A percentile compares a stretch with the other conserved stretches of the same genome.
phyloP scores from a whole-genome alignment of 352 stramenopile species.

The Phytophthora palmivora region DNA sequence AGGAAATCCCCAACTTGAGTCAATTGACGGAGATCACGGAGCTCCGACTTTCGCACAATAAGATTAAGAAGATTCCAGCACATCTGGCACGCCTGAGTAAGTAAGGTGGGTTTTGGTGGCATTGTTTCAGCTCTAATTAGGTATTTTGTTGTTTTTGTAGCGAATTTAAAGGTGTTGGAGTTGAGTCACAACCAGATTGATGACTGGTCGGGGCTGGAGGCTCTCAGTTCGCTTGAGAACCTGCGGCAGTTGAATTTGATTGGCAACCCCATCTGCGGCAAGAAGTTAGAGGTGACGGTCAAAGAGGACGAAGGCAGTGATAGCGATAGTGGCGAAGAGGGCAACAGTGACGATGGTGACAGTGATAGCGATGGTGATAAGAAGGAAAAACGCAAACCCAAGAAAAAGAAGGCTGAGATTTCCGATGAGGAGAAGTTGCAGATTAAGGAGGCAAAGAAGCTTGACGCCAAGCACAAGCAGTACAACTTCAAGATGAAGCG shows the following conservation, averaged over 20 bases:
- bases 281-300: constrained; percentile 42
- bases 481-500: constrained; percentile 93
- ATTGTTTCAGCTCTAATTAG: neutral
- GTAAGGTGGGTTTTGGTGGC: constrained; percentile 12
- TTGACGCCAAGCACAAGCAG: constrained; percentile 86
- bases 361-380: constrained; percentile 26
- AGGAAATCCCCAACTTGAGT: constrained; percentile 76
- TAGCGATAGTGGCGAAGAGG: constrained; percentile 18
- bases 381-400: constrained; percentile 30
- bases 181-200: constrained; percentile 86
- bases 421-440: constrained; percentile 57
- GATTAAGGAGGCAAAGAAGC: constrained; percentile 66
- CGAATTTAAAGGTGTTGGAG: constrained; percentile 83
- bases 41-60: constrained; percentile 85
- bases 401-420: constrained; percentile 40
- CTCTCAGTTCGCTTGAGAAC: constrained; percentile 60
- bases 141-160: constrained; percentile 34
- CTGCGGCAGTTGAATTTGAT: constrained; percentile 84
- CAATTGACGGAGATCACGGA: constrained; percentile 73
- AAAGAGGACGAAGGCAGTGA: constrained; percentile 28
- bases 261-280: constrained; percentile 80
- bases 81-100: constrained; percentile 74
- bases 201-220: constrained; percentile 80
- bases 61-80: constrained; percentile 67
- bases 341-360: constrained; percentile 31